Percentiles rank a stretch among this genome's conserved stretches.
Evolutionary conservation across 2,329 filamentous ascomycete species (phyloP).

Genomic region (Albifimbria verrucaria): DNA sequence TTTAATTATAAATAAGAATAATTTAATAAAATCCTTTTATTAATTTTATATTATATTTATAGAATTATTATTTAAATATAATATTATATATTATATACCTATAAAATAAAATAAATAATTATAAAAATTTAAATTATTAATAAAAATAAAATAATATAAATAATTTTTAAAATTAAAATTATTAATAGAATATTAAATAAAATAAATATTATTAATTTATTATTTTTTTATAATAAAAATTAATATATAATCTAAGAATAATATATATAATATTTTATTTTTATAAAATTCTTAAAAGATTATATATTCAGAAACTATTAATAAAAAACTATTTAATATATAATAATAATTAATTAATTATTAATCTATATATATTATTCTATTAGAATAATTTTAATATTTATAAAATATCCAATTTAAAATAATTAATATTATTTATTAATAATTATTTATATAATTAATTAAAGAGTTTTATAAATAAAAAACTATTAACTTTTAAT

Average conservation of each 20-base stretch:
- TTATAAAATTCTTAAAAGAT: neutral
- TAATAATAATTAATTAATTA: neutral
- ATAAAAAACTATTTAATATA: conserved; percentile 1
- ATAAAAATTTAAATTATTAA: no score
- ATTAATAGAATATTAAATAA: neutral
- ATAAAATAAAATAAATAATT: no score
- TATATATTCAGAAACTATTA: neutral
- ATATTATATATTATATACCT: neutral
- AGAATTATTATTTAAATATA: conserved; percentile 5
- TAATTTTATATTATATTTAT: conserved; percentile 1
- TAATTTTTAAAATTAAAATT: neutral
- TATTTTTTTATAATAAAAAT: neutral
- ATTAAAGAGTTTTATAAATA: neutral
- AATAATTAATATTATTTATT: conserved; percentile 1
- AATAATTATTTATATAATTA: neutral
- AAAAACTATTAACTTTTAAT: neutral
- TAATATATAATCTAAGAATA: neutral
- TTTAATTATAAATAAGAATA: neutral
- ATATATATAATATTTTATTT: conserved; percentile 2
- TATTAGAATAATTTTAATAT: neutral
- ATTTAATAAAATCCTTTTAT: neutral
- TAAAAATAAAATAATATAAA: no score
- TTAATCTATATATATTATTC: neutral
- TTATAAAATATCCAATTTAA: neutral
- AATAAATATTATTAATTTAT: conserved; percentile 1